These are phyloP conservation scores for Phoenix dactylifera DNA, from an alignment of 176 grass and related monocot species.

Conservation along the genomic window DNA sequence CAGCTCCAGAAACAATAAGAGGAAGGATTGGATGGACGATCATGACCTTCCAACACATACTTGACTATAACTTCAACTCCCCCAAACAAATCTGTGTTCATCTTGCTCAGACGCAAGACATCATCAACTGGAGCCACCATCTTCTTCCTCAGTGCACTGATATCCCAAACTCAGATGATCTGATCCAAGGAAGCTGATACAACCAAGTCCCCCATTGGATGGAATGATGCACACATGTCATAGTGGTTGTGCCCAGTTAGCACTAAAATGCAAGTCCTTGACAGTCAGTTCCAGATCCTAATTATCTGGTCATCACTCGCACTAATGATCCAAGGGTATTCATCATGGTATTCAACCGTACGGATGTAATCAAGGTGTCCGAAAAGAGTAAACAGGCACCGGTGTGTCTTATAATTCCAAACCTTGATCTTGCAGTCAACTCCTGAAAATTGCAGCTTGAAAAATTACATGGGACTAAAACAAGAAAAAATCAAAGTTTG, in stretches of 20 bases:
- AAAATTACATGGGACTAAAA: no score
- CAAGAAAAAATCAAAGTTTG: slow-evolving; percentile 5
- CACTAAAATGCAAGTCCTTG: slow-evolving; percentile 63
- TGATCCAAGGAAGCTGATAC: slow-evolving; percentile 82
- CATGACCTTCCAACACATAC: no score
- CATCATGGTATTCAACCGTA: slow-evolving; percentile 58
- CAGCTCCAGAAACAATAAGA: slow-evolving; percentile 78
- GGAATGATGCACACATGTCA: slow-evolving; percentile 89
- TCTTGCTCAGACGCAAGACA: slow-evolving; percentile 59
- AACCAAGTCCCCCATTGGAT: slow-evolving; percentile 83
- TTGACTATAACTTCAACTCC: slow-evolving; percentile 41
- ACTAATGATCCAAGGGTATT: slow-evolving; percentile 77
- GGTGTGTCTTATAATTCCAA: no score
- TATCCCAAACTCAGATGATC: slow-evolving; percentile 83
- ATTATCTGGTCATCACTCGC: slow-evolving; percentile 86
- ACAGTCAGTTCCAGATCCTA: slow-evolving; percentile 90
- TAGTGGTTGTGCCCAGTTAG: slow-evolving; percentile 89
- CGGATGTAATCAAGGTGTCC: no score
- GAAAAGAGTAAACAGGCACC: no score
- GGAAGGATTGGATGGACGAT: slow-evolving; percentile 47
- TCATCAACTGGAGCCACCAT: slow-evolving; percentile 61
- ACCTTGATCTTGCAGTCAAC: no score
- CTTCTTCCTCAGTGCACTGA: slow-evolving; percentile 62
- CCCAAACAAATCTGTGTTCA: slow-evolving; percentile 92
- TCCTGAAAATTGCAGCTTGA: no score